Evolutionary conservation across 2,329 filamentous ascomycete species (phyloP).

Genomic region (Apiospora koreana): DNA sequence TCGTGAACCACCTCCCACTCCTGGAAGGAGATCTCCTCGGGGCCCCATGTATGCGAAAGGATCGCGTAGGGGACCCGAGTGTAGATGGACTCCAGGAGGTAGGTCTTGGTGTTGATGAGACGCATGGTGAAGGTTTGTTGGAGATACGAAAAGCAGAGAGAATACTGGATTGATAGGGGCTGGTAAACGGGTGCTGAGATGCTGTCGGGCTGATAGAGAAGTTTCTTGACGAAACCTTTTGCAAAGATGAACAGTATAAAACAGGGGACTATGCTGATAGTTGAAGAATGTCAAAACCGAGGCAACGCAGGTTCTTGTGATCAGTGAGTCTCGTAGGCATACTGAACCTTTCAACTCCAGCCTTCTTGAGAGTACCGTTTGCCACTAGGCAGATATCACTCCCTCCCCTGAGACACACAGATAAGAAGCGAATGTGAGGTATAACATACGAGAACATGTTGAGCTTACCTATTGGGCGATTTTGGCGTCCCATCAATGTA

Average conservation of each 20-base stretch:
- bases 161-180: background rate
- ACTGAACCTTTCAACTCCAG: no score
- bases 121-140: conserved; percentile 29
- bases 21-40: conserved; percentile 35
- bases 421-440: background rate
- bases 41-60: conserved; percentile 40
- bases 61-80: conserved; percentile 37
- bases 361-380: background rate
- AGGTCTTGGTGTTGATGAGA: conserved; percentile 36
- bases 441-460: background rate
- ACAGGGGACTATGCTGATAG: no score
- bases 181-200: background rate
- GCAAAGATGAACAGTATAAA: no score
- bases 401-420: background rate
- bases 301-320: background rate
- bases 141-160: background rate
- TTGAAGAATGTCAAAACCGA: background rate
- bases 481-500: background rate
- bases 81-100: conserved; percentile 34
- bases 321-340: background rate
- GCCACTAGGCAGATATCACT: background rate
- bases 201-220: background rate
- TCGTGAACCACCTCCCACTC: conserved; percentile 27
- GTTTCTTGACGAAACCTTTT: background rate
- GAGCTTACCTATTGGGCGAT: background rate